Evolutionary conservation across 208 protist genomes (phyloP).

Genomic region (Phytomonas francai): DNA sequence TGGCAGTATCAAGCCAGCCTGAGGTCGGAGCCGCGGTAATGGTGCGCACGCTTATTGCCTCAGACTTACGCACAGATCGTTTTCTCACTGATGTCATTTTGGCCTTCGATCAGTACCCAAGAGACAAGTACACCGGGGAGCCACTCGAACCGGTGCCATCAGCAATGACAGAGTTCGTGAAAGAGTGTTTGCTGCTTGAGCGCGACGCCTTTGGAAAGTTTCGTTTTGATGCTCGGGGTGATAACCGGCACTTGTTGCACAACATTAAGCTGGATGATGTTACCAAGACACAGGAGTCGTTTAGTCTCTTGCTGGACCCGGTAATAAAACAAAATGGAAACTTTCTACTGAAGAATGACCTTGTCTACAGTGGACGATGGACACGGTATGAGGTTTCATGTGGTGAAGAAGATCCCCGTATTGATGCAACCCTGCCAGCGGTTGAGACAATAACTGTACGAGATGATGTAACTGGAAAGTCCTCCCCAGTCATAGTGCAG

Average conservation of each 20-base stretch:
- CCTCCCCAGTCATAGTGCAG: constrained; percentile 28
- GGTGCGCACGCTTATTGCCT: constrained; percentile 57
- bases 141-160: constrained; percentile 9
- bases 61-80: constrained; percentile 60
- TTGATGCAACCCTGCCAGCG: constrained; percentile 35
- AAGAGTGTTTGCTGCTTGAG: constrained; percentile 72
- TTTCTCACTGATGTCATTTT: constrained; percentile 39
- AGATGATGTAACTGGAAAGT: constrained; percentile 21
- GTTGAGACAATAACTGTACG: constrained; percentile 36
- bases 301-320: constrained; percentile 38
- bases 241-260: constrained; percentile 66
- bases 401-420: constrained; percentile 52
- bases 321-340: constrained; percentile 47
- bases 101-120: constrained; percentile 33
- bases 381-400: constrained; percentile 50
- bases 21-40: constrained; percentile 32
- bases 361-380: constrained; percentile 59
- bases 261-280: constrained; percentile 54
- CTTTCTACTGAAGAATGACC: constrained; percentile 31
- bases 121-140: constrained; percentile 17
- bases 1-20: constrained; percentile 43
- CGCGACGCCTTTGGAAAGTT: constrained; percentile 70
- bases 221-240: constrained; percentile 71
- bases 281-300: constrained; percentile 44
- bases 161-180: constrained; percentile 44